These are phyloP conservation scores for Coemansia sp. DNA, from an alignment of 192 early-diverging fungal species.

Conservation along the genomic window DNA sequence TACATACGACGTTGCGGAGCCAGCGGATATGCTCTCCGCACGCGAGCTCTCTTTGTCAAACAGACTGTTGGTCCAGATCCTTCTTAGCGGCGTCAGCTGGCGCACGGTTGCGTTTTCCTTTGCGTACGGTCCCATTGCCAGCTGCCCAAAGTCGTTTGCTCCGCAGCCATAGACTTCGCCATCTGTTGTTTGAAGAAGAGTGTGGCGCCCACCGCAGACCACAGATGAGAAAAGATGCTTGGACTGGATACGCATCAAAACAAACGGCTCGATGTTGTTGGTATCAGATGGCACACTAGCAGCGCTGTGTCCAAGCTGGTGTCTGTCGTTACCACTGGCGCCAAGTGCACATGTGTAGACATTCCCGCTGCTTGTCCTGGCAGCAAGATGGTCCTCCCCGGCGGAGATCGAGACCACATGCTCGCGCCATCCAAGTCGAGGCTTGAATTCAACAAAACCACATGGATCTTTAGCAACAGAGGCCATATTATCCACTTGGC, in stretches of 20 bases:
- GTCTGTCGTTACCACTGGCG: slow-evolving; percentile 21
- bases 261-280: slow-evolving; percentile 8
- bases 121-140: slow-evolving; percentile 35
- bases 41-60: slow-evolving; percentile 12
- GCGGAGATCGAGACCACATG: slow-evolving; percentile 33
- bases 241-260: slow-evolving; percentile 22
- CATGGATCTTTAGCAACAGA: neutral
- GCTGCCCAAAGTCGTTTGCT: slow-evolving; percentile 51
- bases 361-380: slow-evolving; percentile 28
- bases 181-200: slow-evolving; percentile 28
- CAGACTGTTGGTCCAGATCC: slow-evolving; percentile 25
- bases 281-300: neutral
- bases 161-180: slow-evolving; percentile 50
- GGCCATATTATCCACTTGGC: neutral
- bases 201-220: slow-evolving; percentile 35
- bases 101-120: slow-evolving; percentile 24
- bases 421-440: slow-evolving; percentile 49
- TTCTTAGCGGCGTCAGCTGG: slow-evolving; percentile 18
- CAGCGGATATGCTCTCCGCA: slow-evolving; percentile 32
- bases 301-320: slow-evolving; percentile 27
- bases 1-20: slow-evolving; percentile 33
- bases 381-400: slow-evolving; percentile 39
- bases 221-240: slow-evolving; percentile 18
- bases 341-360: slow-evolving; percentile 41
- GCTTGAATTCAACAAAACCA: slow-evolving; percentile 23